Evolutionary conservation across 2,329 filamentous ascomycete species (phyloP).

Genomic region (Daldinia sp.): DNA sequence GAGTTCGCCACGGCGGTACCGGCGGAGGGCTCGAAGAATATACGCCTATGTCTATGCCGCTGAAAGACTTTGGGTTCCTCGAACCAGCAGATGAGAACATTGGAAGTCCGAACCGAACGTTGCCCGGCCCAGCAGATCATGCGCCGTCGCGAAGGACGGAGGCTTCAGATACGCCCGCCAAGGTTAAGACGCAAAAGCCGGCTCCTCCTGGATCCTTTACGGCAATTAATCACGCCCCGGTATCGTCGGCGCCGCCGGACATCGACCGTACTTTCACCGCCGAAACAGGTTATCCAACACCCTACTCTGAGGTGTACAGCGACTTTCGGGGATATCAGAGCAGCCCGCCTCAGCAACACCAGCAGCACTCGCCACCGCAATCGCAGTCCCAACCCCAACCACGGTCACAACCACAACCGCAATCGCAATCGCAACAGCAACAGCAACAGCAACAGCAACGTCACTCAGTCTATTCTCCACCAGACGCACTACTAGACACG

Average conservation of each 20-base stretch:
- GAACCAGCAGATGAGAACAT: slow-evolving; percentile 46
- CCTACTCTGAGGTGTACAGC: slow-evolving; percentile 30
- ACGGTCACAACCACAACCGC: no score
- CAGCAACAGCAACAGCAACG: slow-evolving; percentile 7
- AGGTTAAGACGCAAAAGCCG: slow-evolving; percentile 44
- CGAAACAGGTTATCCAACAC: slow-evolving; percentile 20
- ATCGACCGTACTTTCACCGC: slow-evolving; percentile 18
- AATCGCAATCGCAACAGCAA: slow-evolving; percentile 25
- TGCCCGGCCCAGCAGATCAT: slow-evolving; percentile 46
- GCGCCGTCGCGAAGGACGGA: slow-evolving; percentile 44
- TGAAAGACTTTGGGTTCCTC: slow-evolving; percentile 56
- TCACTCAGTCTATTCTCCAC: slow-evolving; percentile 27
- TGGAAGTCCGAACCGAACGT: slow-evolving; percentile 43
- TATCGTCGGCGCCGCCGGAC: slow-evolving; percentile 29
- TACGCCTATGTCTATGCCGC: slow-evolving; percentile 50
- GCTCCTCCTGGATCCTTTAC: slow-evolving; percentile 50
- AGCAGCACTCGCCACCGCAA: slow-evolving; percentile 12
- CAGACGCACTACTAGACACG: slow-evolving; percentile 30
- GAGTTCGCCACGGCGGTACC: slow-evolving; percentile 52
- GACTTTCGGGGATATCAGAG: slow-evolving; percentile 37
- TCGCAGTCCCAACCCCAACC: no score
- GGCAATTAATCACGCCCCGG: slow-evolving; percentile 49
- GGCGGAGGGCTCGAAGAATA: slow-evolving; percentile 66
- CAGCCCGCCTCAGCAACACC: slow-evolving; percentile 22
- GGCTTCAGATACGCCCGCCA: slow-evolving; percentile 20